Percentiles rank a stretch among this genome's conserved stretches.
Evolutionary conservation across 2,329 filamentous ascomycete species (phyloP).

Genomic region (Sporothrix mexicana): DNA sequence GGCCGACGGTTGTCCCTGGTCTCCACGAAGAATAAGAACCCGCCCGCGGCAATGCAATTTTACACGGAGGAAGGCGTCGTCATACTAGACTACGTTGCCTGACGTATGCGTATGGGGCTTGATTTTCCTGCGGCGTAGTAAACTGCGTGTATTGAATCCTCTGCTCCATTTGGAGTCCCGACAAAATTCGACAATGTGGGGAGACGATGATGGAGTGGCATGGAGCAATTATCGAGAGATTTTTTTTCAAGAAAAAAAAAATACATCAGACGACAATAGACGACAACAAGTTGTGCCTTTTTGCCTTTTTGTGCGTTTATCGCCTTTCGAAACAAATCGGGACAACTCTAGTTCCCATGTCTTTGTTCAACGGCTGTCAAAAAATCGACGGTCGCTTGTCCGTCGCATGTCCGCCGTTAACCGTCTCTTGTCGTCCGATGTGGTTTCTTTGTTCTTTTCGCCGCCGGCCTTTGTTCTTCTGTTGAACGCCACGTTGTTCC

Average conservation of each 20-base stretch:
- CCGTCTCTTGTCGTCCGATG: not conserved
- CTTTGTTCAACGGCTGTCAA: slow-evolving; percentile 1
- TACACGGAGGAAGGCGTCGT: not conserved
- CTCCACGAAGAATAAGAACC: not conserved
- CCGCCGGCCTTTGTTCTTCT: not conserved
- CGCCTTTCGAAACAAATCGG: not conserved
- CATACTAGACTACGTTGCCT: slow-evolving; percentile 8
- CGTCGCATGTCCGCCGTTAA: not conserved
- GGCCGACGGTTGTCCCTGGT: not conserved
- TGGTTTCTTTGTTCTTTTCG: slow-evolving; percentile 2
- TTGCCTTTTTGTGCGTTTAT: not conserved
- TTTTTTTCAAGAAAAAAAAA: not conserved
- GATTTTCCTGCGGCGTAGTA: too few species aligned
- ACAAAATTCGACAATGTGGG: slow-evolving; percentile 1
- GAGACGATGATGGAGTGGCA: not conserved
- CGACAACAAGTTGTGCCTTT: not conserved
- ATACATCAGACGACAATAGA: not conserved
- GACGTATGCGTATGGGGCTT: too few species aligned
- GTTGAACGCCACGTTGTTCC: not conserved
- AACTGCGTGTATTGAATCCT: not conserved
- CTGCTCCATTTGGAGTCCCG: not conserved
- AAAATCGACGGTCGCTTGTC: not conserved
- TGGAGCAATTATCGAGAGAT: not conserved
- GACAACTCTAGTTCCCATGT: not conserved
- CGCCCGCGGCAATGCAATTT: not conserved